A percentile compares a stretch with the other conserved stretches of the same genome.
Conservation (phyloP, 305 asterid genomes). For the Fraxinus angustifolia region DNA sequence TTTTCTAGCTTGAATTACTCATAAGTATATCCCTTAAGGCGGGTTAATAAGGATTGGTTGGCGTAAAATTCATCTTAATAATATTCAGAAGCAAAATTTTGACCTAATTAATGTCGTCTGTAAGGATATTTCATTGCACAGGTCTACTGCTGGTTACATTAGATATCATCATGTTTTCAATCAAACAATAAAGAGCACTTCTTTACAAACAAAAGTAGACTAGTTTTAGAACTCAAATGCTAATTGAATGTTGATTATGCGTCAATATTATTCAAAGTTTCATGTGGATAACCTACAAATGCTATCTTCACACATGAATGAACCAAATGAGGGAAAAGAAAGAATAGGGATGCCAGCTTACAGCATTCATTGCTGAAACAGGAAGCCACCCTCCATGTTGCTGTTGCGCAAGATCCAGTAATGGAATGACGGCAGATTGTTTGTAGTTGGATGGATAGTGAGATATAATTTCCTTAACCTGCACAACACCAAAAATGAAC, state of each 20-base stretch:
- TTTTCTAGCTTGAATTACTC: not conserved
- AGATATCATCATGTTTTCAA: not conserved
- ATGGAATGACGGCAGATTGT: constrained; percentile 93
- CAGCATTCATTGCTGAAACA: constrained; percentile 96
- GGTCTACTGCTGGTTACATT: not conserved
- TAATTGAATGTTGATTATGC: constrained; percentile 11
- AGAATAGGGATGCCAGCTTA: constrained; percentile 34
- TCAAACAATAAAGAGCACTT: not conserved
- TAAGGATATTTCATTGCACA: not conserved
- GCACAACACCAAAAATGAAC: constrained; percentile 20
- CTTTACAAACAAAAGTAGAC: not conserved
- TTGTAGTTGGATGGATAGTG: constrained; percentile 92
- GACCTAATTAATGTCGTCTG: not conserved
- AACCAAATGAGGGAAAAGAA: constrained; percentile 11
- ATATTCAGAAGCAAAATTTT: not conserved
- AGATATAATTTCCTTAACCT: constrained; percentile 84
- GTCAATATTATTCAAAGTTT: constrained; percentile 1
- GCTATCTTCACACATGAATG: not conserved
- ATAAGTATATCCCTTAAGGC: not conserved
- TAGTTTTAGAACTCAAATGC: constrained; percentile 8
- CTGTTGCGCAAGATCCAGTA: constrained; percentile 98
- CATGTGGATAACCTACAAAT: not conserved
- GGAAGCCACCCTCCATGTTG: constrained; percentile 99
- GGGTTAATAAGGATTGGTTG: not conserved
- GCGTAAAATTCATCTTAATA: not conserved